Conservation (phyloP, 352 stramenopile species). For the Phytophthora multivora region DNA sequence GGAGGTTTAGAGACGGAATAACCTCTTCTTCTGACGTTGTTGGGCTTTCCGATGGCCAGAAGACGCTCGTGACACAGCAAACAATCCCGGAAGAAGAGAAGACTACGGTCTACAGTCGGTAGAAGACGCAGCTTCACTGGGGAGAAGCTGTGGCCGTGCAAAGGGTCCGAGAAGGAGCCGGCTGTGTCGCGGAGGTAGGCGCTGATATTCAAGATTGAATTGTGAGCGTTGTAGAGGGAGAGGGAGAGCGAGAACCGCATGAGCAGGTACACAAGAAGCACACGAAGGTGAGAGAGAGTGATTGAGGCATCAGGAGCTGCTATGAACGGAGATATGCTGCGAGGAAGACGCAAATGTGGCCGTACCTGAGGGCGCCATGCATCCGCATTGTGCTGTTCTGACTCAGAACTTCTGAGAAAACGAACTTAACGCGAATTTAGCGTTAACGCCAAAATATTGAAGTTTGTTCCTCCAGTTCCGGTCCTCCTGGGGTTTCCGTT, state of each 20-base stretch:
- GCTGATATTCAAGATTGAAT: slow-evolving; percentile 20
- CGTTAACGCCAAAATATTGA: no score
- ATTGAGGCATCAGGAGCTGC: background rate
- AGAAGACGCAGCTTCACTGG: slow-evolving; percentile 35
- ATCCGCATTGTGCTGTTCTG: slow-evolving; percentile 24
- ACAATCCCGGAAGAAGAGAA: slow-evolving; percentile 71
- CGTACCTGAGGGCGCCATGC: slow-evolving; percentile 44
- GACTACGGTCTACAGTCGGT: slow-evolving; percentile 53
- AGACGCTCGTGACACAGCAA: slow-evolving; percentile 55
- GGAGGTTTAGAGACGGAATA: background rate
- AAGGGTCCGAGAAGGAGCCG: slow-evolving; percentile 48
- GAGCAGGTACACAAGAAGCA: background rate
- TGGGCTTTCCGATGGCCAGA: slow-evolving; percentile 35
- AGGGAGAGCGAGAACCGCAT: background rate
- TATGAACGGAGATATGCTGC: background rate
- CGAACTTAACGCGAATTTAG: background rate
- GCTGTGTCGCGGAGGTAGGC: slow-evolving; percentile 47
- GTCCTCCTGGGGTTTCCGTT: no score
- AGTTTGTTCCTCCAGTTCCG: no score
- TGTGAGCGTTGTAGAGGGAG: slow-evolving; percentile 2
- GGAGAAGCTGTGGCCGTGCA: slow-evolving; percentile 68
- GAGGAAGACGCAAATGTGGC: background rate
- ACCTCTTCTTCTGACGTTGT: slow-evolving; percentile 1
- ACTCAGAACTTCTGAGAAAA: background rate
- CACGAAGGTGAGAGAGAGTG: background rate